Percentiles rank a stretch among this genome's conserved stretches.
Conservation (phyloP, 2,329 filamentous ascomycete genomes). For the Talaromyces pinophilus region DNA sequence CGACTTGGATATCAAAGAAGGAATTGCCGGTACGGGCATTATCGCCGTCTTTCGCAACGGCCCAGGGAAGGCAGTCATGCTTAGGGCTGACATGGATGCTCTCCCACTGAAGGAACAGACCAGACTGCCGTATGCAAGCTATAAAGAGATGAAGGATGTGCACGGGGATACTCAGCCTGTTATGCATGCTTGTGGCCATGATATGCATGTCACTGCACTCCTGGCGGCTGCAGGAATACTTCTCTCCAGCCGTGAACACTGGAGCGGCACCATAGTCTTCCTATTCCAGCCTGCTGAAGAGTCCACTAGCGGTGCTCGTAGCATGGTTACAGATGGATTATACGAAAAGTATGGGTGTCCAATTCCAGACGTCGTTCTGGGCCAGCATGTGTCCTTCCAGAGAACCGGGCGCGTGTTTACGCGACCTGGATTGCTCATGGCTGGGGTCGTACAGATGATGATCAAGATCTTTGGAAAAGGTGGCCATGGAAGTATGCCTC, state of each 20-base stretch:
- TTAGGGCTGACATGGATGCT: constrained; percentile 48
- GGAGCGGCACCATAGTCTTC: background rate
- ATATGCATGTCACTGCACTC: constrained; percentile 60
- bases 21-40: constrained; percentile 48
- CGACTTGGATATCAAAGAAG: constrained; percentile 41
- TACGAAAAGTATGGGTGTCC: constrained; percentile 48
- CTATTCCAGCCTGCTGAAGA: background rate
- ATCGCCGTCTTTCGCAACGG: background rate
- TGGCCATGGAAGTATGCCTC: constrained; percentile 60
- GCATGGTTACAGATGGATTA: constrained; percentile 63
- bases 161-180: constrained; percentile 56
- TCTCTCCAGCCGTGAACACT: constrained; percentile 28
- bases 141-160: constrained; percentile 46
- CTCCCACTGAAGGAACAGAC: constrained; percentile 53
- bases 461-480: constrained; percentile 60
- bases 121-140: constrained; percentile 51
- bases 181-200: constrained; percentile 65
- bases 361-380: constrained; percentile 57
- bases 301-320: constrained; percentile 46
- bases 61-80: background rate
- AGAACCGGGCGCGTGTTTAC: constrained; percentile 43
- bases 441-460: constrained; percentile 48
- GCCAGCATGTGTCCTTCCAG: constrained; percentile 57
- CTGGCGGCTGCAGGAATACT: constrained; percentile 57
- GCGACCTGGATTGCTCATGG: constrained; percentile 43